These are phyloP conservation scores for Rhynchospora tenuis DNA, from an alignment of 176 grass and related monocot genomes.

Conservation along the genomic window DNA sequence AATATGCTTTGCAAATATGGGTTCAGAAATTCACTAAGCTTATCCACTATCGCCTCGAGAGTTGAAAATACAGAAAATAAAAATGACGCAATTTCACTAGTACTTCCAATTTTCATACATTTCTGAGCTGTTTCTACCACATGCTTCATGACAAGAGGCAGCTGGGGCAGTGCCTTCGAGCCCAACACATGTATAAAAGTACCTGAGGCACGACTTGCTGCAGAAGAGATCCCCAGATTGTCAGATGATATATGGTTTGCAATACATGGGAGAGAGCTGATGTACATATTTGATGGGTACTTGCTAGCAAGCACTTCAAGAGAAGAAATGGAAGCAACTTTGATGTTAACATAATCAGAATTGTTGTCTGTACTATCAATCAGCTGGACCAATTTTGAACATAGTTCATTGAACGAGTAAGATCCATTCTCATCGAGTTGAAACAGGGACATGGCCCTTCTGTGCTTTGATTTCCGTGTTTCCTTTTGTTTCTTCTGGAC, in stretches of 20 bases:
- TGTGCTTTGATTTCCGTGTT: constrained; percentile 39
- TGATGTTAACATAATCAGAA: constrained; percentile 32
- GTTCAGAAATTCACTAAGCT: constrained; percentile 82
- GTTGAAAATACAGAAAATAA: constrained; percentile 55
- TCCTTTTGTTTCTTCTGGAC: constrained; percentile 54
- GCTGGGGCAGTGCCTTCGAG: constrained; percentile 67
- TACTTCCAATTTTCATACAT: constrained; percentile 36
- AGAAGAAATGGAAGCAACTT: constrained; percentile 80
- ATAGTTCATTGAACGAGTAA: constrained; percentile 52
- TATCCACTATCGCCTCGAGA: constrained; percentile 69
- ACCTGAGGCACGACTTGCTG: constrained; percentile 48
- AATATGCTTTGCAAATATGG: constrained; percentile 66
- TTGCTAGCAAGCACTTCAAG: constrained; percentile 68
- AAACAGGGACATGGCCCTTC: constrained; percentile 21
- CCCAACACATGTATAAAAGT: constrained; percentile 76
- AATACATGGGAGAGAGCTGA: constrained; percentile 49
- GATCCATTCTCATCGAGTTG: constrained; percentile 43
- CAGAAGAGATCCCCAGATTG: constrained; percentile 55
- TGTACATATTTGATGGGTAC: constrained; percentile 66
- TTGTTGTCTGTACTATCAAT: constrained; percentile 31
- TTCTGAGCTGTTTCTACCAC: constrained; percentile 54
- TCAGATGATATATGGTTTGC: constrained; percentile 47
- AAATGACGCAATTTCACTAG: constrained; percentile 21
- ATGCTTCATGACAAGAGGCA: constrained; percentile 74
- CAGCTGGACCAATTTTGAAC: constrained; percentile 65